A percentile compares a stretch with the other conserved stretches of the same genome.
phyloP scores from a whole-genome alignment of 805 yeast genomes.

The Ascoidea rubescens region DNA sequence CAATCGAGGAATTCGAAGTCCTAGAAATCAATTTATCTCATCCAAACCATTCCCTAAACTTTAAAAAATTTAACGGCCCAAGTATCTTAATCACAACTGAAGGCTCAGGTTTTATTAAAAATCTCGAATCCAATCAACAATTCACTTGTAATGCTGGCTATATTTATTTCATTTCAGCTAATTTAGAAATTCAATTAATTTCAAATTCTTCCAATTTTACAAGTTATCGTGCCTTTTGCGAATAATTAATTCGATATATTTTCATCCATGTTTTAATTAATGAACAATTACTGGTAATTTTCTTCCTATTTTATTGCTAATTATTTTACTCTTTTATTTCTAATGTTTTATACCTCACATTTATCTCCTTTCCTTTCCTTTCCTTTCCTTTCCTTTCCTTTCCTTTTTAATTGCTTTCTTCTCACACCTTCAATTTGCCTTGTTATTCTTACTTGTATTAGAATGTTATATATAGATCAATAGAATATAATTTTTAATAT shows the following conservation, averaged over 20 bases:
- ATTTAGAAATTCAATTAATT: conserved; percentile 44
- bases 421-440: too few relatives aligned
- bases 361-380: too few relatives aligned
- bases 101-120: conserved; percentile 50
- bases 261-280: too few relatives aligned
- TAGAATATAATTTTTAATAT: not conserved
- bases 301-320: too few relatives aligned
- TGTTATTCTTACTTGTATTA: too few relatives aligned
- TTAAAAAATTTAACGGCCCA: conserved; percentile 68
- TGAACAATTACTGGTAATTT: too few relatives aligned
- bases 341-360: too few relatives aligned
- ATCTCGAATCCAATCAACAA: conserved; percentile 21
- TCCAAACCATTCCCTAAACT: conserved; percentile 35
- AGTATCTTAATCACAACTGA: conserved; percentile 74
- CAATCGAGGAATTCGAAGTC: conserved; percentile 94
- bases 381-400: too few relatives aligned
- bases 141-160: conserved; percentile 52
- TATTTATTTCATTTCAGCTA: conserved; percentile 78
- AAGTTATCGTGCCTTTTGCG: conserved; percentile 84
- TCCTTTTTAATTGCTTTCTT: too few relatives aligned
- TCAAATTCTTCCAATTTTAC: conserved; percentile 35
- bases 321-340: too few relatives aligned
- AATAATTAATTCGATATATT: conserved; percentile 14
- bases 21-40: conserved; percentile 57
- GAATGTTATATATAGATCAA: not conserved